Base-by-base conservation (phyloP, 2,329 filamentous ascomycete genomes). In the Colletotrichum endophyticum region DNA sequence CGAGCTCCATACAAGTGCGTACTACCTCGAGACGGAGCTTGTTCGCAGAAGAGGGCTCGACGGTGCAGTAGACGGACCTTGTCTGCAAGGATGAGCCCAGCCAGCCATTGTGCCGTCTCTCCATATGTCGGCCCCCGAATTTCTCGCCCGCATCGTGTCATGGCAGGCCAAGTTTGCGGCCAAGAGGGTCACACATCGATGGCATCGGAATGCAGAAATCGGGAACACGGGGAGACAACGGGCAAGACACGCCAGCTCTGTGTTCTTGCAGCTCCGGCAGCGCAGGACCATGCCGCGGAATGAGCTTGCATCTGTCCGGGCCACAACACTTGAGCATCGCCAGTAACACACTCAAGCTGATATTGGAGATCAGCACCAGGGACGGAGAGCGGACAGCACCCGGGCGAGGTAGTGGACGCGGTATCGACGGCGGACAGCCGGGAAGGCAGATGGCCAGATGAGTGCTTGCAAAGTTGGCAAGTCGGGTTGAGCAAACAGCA, bases 351-450 rank as follows among this genome's bases (percentile, higher is more conserved):
- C 30, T 62, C 44, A n/a, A 59, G 27, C 19, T 62, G 53, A 71
- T 71, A 71, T 62, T 62, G 28, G 49, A 72, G 62, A 75, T 75
- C 66, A 67, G 28, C 49, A 63, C 64, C 70, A 53, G 70, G 56
- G 27, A 64, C 57, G 49, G 66, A 11, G 66, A 75, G 66, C 27
- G 59, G 72, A 19, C 72, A 75, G 66, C 22, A 32, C 22, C 66
- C 61, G 32, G 61, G 56, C 66, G 30, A 53, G 39, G 27, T 49
- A 66, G 66, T 67, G 71, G 72, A 44, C 28, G 72, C 62, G 61
- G 72, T 36, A 70, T 66, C 53, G 53, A 75, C 34, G 44, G 59
- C 73, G 70, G 62, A 67, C 75, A 77, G 72, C 72, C 71, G 75
- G 72, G 72, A 8, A 77, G 61, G 53, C 39, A 73, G 44, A 61